Conservation (phyloP, 139 green algal species). For the Medakamo hakoo region DNA sequence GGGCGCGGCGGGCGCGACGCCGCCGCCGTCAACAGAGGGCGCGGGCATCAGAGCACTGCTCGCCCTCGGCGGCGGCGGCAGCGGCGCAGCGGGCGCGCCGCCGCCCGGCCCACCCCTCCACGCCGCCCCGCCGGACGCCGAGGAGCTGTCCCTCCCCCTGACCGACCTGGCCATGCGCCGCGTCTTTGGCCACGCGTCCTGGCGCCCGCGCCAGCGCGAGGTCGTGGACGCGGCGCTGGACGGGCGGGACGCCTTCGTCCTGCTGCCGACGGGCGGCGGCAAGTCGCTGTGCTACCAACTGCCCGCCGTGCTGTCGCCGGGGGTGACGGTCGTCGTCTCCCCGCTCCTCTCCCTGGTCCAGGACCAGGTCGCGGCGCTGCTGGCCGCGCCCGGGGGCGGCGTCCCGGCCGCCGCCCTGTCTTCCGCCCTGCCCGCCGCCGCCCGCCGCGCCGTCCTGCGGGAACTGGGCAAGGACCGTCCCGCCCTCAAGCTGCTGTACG, state of each 20-base stretch:
- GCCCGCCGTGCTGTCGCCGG: conserved; percentile 50
- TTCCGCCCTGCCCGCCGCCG: conserved; percentile 11
- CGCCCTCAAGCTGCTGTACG: conserved; percentile 64
- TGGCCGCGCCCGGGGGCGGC: conserved; percentile 21
- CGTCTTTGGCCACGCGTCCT: conserved; percentile 38
- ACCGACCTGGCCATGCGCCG: no score
- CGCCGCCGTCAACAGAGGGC: no score
- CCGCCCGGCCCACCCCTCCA: no score
- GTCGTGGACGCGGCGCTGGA: conserved; percentile 49
- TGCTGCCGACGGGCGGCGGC: conserved; percentile 89
- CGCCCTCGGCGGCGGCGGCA: no score
- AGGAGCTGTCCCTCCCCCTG: no score
- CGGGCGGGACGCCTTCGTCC: conserved; percentile 63
- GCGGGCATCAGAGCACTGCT: no score
- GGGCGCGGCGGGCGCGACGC: no score
- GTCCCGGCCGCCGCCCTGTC: conserved; percentile 61
- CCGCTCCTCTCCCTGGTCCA: conserved; percentile 92
- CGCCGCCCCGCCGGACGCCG: no score
- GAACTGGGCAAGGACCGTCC: conserved; percentile 49
- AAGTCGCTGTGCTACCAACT: conserved; percentile 58
- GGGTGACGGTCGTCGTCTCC: conserved; percentile 82
- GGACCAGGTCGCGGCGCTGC: conserved; percentile 55
- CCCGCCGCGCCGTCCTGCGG: conserved; percentile 24
- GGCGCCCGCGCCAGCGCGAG: conserved; percentile 37
- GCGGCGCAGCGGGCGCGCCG: no score